These are phyloP conservation scores for Lipomyces orientalis DNA, from an alignment of 805 yeast genomes.

Conservation along the genomic window DNA sequence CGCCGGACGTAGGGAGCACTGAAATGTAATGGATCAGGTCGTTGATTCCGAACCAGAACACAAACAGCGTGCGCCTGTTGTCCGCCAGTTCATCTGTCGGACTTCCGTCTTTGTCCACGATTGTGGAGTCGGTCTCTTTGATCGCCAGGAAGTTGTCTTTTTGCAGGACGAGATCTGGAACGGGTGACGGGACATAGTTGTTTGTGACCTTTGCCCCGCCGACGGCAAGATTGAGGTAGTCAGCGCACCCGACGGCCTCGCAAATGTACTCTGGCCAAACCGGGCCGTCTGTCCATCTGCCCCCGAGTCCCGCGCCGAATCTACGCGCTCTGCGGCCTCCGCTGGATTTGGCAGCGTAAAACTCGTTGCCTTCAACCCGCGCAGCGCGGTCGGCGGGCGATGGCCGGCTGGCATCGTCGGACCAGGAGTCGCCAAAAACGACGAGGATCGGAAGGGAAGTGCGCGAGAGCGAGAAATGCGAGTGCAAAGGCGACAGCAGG, in stretches of 20 bases:
- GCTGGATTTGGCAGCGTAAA: neutral
- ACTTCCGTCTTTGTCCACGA: neutral
- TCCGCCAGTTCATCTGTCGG: neutral
- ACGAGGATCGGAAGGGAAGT: conserved; percentile 7
- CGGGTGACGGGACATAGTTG: conserved; percentile 28
- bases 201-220: conserved; percentile 36
- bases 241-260: conserved; percentile 12
- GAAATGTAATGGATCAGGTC: conserved; percentile 29
- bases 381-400: conserved; percentile 3
- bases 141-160: conserved; percentile 12
- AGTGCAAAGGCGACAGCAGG: neutral
- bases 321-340: conserved; percentile 18
- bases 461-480: neutral
- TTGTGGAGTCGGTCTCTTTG: neutral
- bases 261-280: conserved; percentile 36
- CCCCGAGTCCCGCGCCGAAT: conserved; percentile 27
- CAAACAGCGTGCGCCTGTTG: conserved; percentile 25
- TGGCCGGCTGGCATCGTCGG: conserved; percentile 33
- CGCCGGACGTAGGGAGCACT: conserved; percentile 8
- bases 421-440: conserved; percentile 37
- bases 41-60: conserved; percentile 33
- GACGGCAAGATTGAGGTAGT: conserved; percentile 29
- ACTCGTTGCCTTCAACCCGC: neutral
- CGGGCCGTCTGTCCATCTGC: conserved; percentile 35
- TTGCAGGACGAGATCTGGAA: conserved; percentile 30